A percentile compares a stretch with the other conserved stretches of the same genome.
phyloP scores from a whole-genome alignment of 805 yeast genomes.

The Priceomyces carsonii region DNA sequence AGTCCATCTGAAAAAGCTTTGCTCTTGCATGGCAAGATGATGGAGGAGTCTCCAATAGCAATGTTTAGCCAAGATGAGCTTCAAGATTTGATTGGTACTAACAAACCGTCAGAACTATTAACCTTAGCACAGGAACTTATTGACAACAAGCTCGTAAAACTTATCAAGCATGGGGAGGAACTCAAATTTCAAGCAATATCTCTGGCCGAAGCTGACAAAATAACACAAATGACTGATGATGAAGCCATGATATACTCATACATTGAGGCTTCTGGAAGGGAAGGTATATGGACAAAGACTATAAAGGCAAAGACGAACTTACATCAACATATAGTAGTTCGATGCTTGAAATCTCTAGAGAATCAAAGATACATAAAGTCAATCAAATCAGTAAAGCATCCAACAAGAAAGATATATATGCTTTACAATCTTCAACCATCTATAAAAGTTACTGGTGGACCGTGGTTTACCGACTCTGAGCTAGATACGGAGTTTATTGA shows the following conservation, averaged over 20 bases:
- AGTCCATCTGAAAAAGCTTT: conserved; percentile 48
- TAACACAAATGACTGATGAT: conserved; percentile 77
- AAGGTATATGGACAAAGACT: conserved; percentile 95
- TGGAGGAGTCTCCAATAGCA: conserved; percentile 46
- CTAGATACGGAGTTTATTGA: conserved; percentile 92
- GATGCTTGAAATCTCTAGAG: conserved; percentile 81
- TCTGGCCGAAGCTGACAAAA: conserved; percentile 71
- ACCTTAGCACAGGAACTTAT: conserved; percentile 51
- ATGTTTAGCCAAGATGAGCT: conserved; percentile 72
- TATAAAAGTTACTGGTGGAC: conserved; percentile 96
- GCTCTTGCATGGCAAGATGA: conserved; percentile 65
- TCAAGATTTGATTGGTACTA: conserved; percentile 45
- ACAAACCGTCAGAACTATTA: conserved; percentile 48
- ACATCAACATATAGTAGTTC: conserved; percentile 86
- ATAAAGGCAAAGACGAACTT: conserved; percentile 83
- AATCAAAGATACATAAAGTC: conserved; percentile 80
- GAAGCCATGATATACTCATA: conserved; percentile 90
- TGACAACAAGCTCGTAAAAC: conserved; percentile 62
- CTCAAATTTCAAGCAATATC: conserved; percentile 76
- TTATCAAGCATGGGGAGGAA: conserved; percentile 66
- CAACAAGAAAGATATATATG: conserved; percentile 96
- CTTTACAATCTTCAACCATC: conserved; percentile 90
- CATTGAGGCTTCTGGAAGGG: conserved; percentile 90
- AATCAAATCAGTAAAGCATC: conserved; percentile 87
- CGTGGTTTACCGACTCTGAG: conserved; percentile 97